Evolutionary conservation across 192 early-diverging fungal species (phyloP).

Genomic region (Coemansia sp.): DNA sequence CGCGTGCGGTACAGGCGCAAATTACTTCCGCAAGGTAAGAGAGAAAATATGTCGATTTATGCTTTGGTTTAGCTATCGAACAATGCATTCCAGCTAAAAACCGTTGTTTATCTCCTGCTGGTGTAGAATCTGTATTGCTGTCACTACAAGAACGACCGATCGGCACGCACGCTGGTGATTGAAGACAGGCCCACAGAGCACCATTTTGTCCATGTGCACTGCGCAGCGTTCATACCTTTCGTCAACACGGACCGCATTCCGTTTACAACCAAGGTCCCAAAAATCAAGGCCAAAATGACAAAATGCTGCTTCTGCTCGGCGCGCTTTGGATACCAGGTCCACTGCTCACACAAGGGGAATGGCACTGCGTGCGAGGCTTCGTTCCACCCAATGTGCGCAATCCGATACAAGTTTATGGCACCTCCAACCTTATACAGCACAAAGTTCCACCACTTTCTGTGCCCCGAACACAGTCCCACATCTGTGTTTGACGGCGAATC

Average conservation of each 20-base stretch:
- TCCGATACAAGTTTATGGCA: conserved; percentile 29
- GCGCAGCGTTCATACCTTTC: conserved; percentile 39
- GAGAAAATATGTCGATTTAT: background rate
- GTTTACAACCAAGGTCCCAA: conserved; percentile 30
- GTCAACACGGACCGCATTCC: conserved; percentile 38
- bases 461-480: conserved; percentile 17
- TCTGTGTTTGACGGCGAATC: too few species aligned
- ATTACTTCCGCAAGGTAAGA: conserved; percentile 25
- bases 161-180: conserved; percentile 27
- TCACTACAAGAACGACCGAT: conserved; percentile 45
- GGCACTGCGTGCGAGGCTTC: conserved; percentile 12
- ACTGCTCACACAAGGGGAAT: conserved; percentile 21
- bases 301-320: conserved; percentile 32
- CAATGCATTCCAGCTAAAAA: too few species aligned
- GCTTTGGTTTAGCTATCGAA: too few species aligned
- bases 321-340: conserved; percentile 36
- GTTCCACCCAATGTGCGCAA: conserved; percentile 50
- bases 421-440: conserved; percentile 19
- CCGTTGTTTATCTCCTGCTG: too few species aligned
- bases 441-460: conserved; percentile 28
- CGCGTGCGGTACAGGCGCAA: background rate
- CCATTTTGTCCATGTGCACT: conserved; percentile 44
- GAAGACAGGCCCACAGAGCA: conserved; percentile 16
- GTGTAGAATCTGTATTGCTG: conserved; percentile 47
- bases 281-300: conserved; percentile 7